Percentiles rank a stretch among this genome's conserved stretches.
Evolutionary conservation across 2,329 filamentous ascomycete genomes (phyloP).

Genomic region (Exophiala lecanii-corni): DNA sequence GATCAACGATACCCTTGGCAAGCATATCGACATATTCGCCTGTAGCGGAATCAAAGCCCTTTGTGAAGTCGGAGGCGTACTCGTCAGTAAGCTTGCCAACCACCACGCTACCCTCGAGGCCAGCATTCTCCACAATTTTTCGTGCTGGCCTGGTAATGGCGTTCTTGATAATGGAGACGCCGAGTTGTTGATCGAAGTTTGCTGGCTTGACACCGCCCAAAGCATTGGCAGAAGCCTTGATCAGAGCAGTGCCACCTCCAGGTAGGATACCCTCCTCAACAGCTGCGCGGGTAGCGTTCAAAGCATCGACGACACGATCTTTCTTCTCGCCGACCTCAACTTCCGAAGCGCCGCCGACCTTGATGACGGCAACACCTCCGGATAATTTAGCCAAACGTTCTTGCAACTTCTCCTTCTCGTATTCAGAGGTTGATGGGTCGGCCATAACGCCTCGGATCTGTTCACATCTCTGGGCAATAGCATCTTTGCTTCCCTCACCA

Average conservation of each 20-base stretch:
- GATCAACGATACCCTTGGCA: conserved; percentile 89
- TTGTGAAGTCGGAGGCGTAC: conserved; percentile 89
- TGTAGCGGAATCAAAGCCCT: conserved; percentile 92
- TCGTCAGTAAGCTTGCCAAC: conserved; percentile 98
- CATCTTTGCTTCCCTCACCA: conserved; percentile 91
- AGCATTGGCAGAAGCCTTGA: conserved; percentile 93
- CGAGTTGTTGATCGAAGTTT: conserved; percentile 99
- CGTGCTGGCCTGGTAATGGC: conserved; percentile 94
- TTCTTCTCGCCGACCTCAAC: conserved; percentile 99
- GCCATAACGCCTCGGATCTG: conserved; percentile 97
- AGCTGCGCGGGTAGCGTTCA: conserved; percentile 95
- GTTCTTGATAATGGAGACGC: conserved; percentile 95
- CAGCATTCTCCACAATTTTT: conserved; percentile 96
- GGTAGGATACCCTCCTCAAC: conserved; percentile 99
- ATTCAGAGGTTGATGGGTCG: conserved; percentile 91
- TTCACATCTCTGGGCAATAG: conserved; percentile 91
- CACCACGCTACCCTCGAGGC: conserved; percentile 89
- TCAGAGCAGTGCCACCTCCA: conserved; percentile 93
- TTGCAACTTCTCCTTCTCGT: conserved; percentile 99
- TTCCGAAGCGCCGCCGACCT: conserved; percentile 94
- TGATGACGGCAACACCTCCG: conserved; percentile 98
- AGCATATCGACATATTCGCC: conserved; percentile 99
- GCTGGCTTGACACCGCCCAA: conserved; percentile 74
- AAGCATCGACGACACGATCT: conserved; percentile 96
- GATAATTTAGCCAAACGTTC: conserved; percentile 99